These are phyloP conservation scores for Solanum aculeatissimum DNA, from an alignment of 305 asterid genomes.

Conservation along the genomic window DNA sequence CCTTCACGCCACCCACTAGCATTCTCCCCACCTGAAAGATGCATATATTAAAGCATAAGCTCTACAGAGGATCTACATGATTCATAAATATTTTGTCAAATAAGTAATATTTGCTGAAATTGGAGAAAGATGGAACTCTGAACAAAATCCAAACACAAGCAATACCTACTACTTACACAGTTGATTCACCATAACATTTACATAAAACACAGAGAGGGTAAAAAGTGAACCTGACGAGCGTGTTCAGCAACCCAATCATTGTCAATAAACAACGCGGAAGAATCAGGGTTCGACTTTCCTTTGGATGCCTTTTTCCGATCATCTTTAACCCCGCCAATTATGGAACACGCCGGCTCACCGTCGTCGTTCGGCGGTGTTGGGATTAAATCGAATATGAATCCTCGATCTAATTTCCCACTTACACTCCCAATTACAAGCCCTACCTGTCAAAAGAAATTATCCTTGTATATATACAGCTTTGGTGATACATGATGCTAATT, in stretches of 20 bases:
- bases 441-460: slow-evolving; percentile 28
- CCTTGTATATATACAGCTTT: neutral
- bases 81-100: neutral
- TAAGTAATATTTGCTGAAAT: neutral
- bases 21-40: slow-evolving; percentile 73
- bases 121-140: neutral
- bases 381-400: slow-evolving; percentile 69
- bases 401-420: slow-evolving; percentile 59
- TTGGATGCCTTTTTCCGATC: slow-evolving; percentile 53
- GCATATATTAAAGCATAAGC: slow-evolving; percentile 3
- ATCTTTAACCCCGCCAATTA: slow-evolving; percentile 38
- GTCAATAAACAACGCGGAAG: slow-evolving; percentile 58
- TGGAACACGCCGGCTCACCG: slow-evolving; percentile 63
- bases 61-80: neutral
- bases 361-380: slow-evolving; percentile 83
- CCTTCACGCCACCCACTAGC: slow-evolving; percentile 89
- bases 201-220: neutral
- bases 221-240: slow-evolving; percentile 68
- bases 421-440: slow-evolving; percentile 86
- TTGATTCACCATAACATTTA: neutral
- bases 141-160: neutral
- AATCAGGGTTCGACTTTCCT: slow-evolving; percentile 51
- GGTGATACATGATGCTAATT: neutral
- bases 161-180: neutral
- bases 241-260: slow-evolving; percentile 89